Base-by-base conservation (phyloP, 2,329 filamentous ascomycete genomes). In the Diaporthe citrichinensis region DNA sequence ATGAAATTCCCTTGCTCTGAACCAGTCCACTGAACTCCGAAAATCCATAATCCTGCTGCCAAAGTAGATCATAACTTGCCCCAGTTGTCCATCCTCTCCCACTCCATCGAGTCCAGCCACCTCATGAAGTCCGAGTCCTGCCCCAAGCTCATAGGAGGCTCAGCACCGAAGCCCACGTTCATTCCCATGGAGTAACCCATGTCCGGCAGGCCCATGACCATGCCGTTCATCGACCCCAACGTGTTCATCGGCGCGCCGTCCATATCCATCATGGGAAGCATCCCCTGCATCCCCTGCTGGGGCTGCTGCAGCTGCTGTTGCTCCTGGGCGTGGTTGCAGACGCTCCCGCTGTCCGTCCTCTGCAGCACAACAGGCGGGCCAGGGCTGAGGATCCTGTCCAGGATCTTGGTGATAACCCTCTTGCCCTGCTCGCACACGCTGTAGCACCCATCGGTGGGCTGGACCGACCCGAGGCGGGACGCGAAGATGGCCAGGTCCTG, bases 401-500 rank as follows among this genome's bases (percentile, higher is more conserved):
- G 81, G 53, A 84, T 83, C 57, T 80, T 80, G 9, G 80, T 81
- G 72, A 84, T 82, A 28, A 83, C 80, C 77, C 81, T 83, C 23
- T 81, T 79, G 0, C 83, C 83, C 68, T 83, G 82, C 57, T 83
- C 80, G 65, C 83, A 83, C 62, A 83, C 78, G 15, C 77, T 78
- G 67, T 80, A 81, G 4, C 79, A 80, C 49, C 82, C 81, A 34
- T 83, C 82, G 0, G 77, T 75, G 8, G 80, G 81, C 36, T 83
- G 80, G 20, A 83, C 79, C 3, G 81, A 78, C 3, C 80, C 82
- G 10, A 84, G 78, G n/a, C 81, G 73, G 31, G 82, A 79, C 17
- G 82, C 83, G 58, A 84, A 84, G 6, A 84, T 81, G 20, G 83
- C 81, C 20, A 84, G 77, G 69, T 84, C 81, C 75, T 84, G 83